Base-by-base conservation (phyloP, 1,284 basidiomycete genomes). In the Malassezia sp. region DNA sequence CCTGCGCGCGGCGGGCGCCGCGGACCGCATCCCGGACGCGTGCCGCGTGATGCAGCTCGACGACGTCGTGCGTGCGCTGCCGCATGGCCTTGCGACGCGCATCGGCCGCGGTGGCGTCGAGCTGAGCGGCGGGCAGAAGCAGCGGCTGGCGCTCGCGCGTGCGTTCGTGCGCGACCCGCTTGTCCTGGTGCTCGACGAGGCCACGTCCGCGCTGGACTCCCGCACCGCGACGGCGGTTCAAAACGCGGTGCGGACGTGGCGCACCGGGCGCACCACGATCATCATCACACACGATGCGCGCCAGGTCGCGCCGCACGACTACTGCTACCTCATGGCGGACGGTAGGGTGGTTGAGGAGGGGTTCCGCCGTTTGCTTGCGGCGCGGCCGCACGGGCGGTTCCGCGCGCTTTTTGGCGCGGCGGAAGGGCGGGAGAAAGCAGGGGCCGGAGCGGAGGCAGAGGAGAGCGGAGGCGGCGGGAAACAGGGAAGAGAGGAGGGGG, bases 231-330 rank as follows among this genome's bases (percentile, higher is more conserved):
- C 87, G 28, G 77, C 89, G 31, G 87, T 96, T 8, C 87, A 87
- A 56, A 83, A 86, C 54, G 86, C 87, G 0, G 78, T 96, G 72
- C 84, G 84, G 64, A 72, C 72, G 15, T 90, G 87, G 85, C 77
- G 88, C 17, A 71, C 71, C 20, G 83, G 84, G 71, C 81, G 79
- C 63, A 93, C 90, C 0, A 97, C 91, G 0, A 82, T 99, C 63
- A 82, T 96, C 51, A 93, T 96, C 72, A 95, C 90, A 0, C 91
- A 96, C 71, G 90, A 96, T 62, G 78, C 96, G 10, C 82, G 82
- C 0, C 85, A 89, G 61, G 85, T 97, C 57, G 74, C 74, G 4
- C 44, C 74, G 0, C 72, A 75, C 14, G 90, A 96, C 71, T 96
- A 91, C 59, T 83, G 91, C 12, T 95, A 96, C 68, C 83, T 96